Conservation (phyloP, 441 rosid genomes). For the Populus hybrid region DNA sequence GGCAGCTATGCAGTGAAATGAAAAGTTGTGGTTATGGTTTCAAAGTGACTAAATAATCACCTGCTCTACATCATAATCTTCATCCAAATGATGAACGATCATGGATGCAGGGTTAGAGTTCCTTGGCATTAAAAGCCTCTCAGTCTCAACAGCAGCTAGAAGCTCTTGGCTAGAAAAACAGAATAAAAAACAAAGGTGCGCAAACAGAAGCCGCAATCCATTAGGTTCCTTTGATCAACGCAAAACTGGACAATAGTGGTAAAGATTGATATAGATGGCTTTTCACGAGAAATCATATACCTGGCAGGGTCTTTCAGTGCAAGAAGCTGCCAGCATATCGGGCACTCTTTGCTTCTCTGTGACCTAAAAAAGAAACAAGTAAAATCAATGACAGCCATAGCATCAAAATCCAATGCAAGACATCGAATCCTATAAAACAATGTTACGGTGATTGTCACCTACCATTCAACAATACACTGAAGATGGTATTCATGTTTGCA, state of each 20-base stretch:
- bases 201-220: neutral
- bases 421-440: neutral
- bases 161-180: slow-evolving; percentile 71
- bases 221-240: slow-evolving; percentile 8
- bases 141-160: slow-evolving; percentile 61
- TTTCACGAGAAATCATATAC: slow-evolving; percentile 28
- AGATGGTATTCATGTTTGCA: slow-evolving; percentile 95
- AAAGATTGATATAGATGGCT: neutral
- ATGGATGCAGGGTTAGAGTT: slow-evolving; percentile 25
- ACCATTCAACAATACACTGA: slow-evolving; percentile 62
- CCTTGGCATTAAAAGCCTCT: slow-evolving; percentile 48
- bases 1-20: slow-evolving; percentile 1
- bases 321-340: slow-evolving; percentile 80
- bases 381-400: neutral
- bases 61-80: slow-evolving; percentile 46
- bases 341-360: slow-evolving; percentile 94
- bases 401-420: neutral
- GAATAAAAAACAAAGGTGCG: neutral
- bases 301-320: slow-evolving; percentile 64
- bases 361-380: slow-evolving; percentile 44
- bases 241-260: neutral
- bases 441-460: neutral
- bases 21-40: neutral
- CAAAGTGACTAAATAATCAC: slow-evolving; percentile 28
- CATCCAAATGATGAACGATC: slow-evolving; percentile 26